A percentile compares a stretch with the other conserved stretches of the same genome.
These are phyloP conservation scores for Geotrichum europaeum DNA, from an alignment of 1,139 yeast genomes.

Conservation along the genomic window DNA sequence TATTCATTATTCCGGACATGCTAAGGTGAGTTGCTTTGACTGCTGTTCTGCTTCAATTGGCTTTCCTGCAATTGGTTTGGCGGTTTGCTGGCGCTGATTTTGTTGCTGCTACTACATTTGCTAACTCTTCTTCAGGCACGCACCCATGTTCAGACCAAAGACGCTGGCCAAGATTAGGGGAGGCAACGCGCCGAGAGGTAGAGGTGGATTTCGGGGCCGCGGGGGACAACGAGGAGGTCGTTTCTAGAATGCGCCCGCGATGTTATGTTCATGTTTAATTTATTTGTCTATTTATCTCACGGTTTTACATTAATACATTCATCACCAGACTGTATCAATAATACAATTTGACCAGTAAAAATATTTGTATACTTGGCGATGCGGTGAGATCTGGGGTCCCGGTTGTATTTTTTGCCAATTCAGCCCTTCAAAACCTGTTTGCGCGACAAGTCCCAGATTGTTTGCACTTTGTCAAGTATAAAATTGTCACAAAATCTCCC, in stretches of 20 bases:
- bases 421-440: too few species aligned
- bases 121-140: slow-evolving; percentile 42
- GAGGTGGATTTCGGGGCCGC: slow-evolving; percentile 24
- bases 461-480: neutral
- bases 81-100: neutral
- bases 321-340: neutral
- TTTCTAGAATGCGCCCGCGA: neutral
- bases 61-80: neutral
- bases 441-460: neutral
- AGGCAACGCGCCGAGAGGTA: slow-evolving; percentile 20
- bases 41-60: neutral
- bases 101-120: neutral
- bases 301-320: neutral
- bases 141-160: slow-evolving; percentile 67
- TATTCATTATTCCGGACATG: slow-evolving; percentile 83
- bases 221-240: slow-evolving; percentile 20
- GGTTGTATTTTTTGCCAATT: too few species aligned
- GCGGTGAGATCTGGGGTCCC: neutral
- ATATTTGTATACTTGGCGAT: neutral
- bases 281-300: slow-evolving; percentile 9
- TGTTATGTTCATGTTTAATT: slow-evolving; percentile 4
- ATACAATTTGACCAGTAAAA: neutral
- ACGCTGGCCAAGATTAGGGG: slow-evolving; percentile 30
- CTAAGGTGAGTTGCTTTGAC: slow-evolving; percentile 34
- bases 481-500: neutral